A percentile compares a stretch with the other conserved stretches of the same genome.
These are phyloP conservation scores for Wickerhamiella spandovensis DNA, from an alignment of 805 yeast genomes.

Conservation along the genomic window DNA sequence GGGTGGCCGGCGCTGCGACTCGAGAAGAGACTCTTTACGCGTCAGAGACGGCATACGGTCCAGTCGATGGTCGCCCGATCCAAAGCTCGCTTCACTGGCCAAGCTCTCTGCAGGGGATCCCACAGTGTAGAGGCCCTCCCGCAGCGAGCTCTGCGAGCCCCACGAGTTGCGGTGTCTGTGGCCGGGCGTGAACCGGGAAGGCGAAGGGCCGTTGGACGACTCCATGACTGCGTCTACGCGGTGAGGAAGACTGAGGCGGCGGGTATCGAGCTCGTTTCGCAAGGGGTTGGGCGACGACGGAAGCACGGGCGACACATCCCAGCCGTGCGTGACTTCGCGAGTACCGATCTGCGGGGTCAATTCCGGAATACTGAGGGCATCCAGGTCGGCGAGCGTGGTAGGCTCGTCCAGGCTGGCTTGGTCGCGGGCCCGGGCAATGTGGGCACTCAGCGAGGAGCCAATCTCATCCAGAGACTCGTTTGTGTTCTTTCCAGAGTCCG, in stretches of 20 bases:
- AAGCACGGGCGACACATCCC: neutral
- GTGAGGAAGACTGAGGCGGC: neutral
- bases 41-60: conserved; percentile 12
- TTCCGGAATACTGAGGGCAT: neutral
- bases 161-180: conserved; percentile 1
- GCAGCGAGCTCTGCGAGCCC: neutral
- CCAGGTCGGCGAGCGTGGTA: neutral
- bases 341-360: neutral
- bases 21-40: conserved; percentile 24
- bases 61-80: neutral
- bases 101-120: neutral
- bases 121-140: neutral
- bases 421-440: neutral
- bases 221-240: conserved; percentile 4
- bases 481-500: neutral
- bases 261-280: neutral
- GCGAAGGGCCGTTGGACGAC: neutral
- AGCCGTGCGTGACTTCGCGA: neutral
- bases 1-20: conserved; percentile 20
- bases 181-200: neutral
- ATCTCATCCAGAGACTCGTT: neutral
- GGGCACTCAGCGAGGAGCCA: neutral
- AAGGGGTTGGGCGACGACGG: conserved; percentile 3
- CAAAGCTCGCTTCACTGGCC: neutral
- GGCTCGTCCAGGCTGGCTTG: neutral